phyloP scores from a whole-genome alignment of 73 alveolate species.

The Urostyla sp. region DNA sequence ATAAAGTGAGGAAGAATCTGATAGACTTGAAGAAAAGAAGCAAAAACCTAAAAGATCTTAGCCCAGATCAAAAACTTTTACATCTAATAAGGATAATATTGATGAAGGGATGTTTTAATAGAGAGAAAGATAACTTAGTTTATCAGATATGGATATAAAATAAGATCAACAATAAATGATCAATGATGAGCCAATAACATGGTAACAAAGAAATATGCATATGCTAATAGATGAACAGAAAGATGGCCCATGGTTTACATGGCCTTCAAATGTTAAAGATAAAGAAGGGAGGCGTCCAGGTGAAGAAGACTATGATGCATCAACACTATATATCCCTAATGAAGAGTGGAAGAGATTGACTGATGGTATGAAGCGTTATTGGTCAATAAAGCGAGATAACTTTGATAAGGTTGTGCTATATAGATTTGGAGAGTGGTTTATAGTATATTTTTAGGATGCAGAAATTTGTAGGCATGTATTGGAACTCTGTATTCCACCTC shows the following conservation, averaged over 20 bases:
- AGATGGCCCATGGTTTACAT: conserved; percentile 55
- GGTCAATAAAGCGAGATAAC: conserved; percentile 78
- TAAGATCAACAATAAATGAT: too few relatives aligned
- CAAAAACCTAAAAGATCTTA: too few relatives aligned
- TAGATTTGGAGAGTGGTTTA: conserved; percentile 74
- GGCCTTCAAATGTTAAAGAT: conserved; percentile 66
- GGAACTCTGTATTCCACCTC: conserved; percentile 29
- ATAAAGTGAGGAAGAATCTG: too few relatives aligned
- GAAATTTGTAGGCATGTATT: conserved; percentile 8
- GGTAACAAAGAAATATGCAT: conserved; percentile 7
- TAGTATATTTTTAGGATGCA: conserved; percentile 50
- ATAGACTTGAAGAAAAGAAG: too few relatives aligned
- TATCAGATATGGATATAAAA: too few relatives aligned
- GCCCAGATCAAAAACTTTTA: too few relatives aligned
- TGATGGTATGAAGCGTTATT: conserved; percentile 78
- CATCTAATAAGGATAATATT: too few relatives aligned
- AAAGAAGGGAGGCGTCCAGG: conserved; percentile 72
- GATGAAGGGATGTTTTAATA: too few relatives aligned
- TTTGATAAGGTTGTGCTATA: conserved; percentile 79
- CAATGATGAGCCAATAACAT: too few relatives aligned
- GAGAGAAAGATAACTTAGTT: too few relatives aligned
- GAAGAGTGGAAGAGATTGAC: conserved; percentile 67
- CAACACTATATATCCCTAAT: conserved; percentile 79
- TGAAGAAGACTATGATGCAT: conserved; percentile 83
- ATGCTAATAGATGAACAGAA: neutral